phyloP scores from a whole-genome alignment of 108 stramenopile species.

The Schizochytrium sp. region DNA sequence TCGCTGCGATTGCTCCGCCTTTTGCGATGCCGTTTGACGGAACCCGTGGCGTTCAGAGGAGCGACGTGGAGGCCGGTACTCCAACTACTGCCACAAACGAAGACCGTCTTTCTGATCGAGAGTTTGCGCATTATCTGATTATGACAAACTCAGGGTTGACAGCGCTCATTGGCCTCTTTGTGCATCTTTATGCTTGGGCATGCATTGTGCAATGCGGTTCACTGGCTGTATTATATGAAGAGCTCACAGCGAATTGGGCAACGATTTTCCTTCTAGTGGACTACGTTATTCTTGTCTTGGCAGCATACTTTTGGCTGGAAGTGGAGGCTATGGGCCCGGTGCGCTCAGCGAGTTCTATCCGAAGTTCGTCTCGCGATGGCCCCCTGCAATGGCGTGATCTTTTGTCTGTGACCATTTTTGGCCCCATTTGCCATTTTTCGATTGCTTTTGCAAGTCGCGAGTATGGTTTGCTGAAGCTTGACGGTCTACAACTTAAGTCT shows the following conservation, averaged over 20 bases:
- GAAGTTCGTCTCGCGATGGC: background rate
- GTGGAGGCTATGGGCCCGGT: conserved; percentile 53
- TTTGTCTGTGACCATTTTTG: conserved; percentile 23
- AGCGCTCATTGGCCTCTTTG: conserved; percentile 57
- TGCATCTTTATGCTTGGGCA: conserved; percentile 1
- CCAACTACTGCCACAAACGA: background rate
- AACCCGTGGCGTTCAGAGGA: background rate
- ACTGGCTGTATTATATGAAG: background rate
- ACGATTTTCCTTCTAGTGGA: background rate
- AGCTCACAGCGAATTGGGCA: background rate
- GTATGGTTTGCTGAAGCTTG: conserved; percentile 25
- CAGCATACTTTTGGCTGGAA: conserved; percentile 53
- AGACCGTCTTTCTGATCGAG: conserved; percentile 3
- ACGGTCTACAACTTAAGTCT: conserved; percentile 21
- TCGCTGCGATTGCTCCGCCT: background rate
- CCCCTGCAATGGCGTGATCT: conserved; percentile 48
- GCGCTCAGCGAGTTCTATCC: conserved; percentile 5
- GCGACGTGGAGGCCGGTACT: background rate
- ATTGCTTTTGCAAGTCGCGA: conserved; percentile 54
- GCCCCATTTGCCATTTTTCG: conserved; percentile 39
- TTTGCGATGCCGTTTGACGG: conserved; percentile 35
- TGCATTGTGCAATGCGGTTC: conserved; percentile 21
- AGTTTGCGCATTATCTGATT: conserved; percentile 44
- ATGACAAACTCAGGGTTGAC: background rate
- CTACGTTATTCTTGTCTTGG: background rate